phyloP scores from a whole-genome alignment of 768 basidiomycete species.

The Daedaleopsis sinensis region DNA sequence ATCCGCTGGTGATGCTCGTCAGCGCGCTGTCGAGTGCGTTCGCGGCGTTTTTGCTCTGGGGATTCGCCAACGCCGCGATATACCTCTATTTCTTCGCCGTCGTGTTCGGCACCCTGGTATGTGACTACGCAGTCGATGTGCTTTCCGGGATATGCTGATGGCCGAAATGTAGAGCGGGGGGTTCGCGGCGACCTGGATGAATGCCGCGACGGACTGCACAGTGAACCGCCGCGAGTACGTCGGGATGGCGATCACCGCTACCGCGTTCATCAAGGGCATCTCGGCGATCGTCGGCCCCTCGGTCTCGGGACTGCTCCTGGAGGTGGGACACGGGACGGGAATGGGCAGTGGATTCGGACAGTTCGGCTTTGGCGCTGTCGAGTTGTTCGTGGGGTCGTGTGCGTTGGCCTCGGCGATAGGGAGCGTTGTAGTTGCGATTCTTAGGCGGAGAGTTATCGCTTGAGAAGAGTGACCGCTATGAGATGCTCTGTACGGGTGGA shows the following conservation, averaged over 20 bases:
- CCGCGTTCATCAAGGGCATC: slow-evolving; percentile 17
- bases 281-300: slow-evolving; percentile 22
- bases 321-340: slow-evolving; percentile 7
- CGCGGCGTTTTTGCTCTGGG: slow-evolving; percentile 23
- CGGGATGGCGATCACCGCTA: slow-evolving; percentile 10
- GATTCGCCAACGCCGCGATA: slow-evolving; percentile 21
- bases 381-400: slow-evolving; percentile 23
- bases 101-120: slow-evolving; percentile 23
- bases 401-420: slow-evolving; percentile 14
- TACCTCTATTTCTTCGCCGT: slow-evolving; percentile 24
- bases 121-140: background rate
- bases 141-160: background rate
- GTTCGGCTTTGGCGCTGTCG: slow-evolving; percentile 19
- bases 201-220: slow-evolving; percentile 14
- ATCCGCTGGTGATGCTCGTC: slow-evolving; percentile 21
- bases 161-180: slow-evolving; percentile 14
- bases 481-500: too few relatives aligned
- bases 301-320: slow-evolving; percentile 18
- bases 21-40: slow-evolving; percentile 14
- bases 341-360: slow-evolving; percentile 16
- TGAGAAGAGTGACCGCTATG: background rate
- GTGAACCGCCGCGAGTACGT: slow-evolving; percentile 18
- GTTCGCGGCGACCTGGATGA: slow-evolving; percentile 15
- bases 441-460: slow-evolving; percentile 5
- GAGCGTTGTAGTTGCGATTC: slow-evolving; percentile 7